Conservation (phyloP, 1,284 basidiomycete genomes). For the Sutorius eximius region DNA sequence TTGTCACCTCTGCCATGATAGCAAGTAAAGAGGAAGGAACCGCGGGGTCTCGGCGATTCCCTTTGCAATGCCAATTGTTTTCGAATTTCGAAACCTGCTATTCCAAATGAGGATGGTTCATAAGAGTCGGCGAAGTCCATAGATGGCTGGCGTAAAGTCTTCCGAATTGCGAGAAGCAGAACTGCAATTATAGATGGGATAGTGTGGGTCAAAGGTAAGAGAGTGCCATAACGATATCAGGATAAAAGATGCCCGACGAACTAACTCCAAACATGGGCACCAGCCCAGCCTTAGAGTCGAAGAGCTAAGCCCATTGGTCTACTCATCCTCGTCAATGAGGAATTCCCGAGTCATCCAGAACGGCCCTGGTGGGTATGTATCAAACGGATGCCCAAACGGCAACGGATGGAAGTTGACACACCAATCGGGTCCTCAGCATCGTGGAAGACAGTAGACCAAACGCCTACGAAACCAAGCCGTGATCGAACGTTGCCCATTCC, state of each 20-base stretch:
- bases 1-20: not conserved
- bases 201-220: not conserved
- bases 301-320: not conserved
- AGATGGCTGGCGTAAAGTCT: not conserved
- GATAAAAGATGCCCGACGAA: not conserved
- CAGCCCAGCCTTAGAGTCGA: no score
- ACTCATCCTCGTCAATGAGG: conserved; percentile 27
- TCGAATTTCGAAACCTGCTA: not conserved
- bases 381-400: not conserved
- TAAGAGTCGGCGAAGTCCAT: not conserved
- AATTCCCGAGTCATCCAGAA: conserved; percentile 32
- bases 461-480: conserved; percentile 56
- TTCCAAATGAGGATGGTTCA: not conserved
- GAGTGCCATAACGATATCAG: not conserved
- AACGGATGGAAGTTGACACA: conserved; percentile 27
- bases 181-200: not conserved
- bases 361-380: conserved; percentile 19
- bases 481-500: conserved; percentile 64
- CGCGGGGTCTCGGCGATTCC: not conserved
- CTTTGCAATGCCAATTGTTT: not conserved
- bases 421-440: conserved; percentile 57
- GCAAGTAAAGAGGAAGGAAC: not conserved
- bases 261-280: not conserved
- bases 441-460: conserved; percentile 70
- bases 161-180: not conserved